Conservation (phyloP, 1,139 yeast genomes). For the Geotrichum carabidarum region DNA sequence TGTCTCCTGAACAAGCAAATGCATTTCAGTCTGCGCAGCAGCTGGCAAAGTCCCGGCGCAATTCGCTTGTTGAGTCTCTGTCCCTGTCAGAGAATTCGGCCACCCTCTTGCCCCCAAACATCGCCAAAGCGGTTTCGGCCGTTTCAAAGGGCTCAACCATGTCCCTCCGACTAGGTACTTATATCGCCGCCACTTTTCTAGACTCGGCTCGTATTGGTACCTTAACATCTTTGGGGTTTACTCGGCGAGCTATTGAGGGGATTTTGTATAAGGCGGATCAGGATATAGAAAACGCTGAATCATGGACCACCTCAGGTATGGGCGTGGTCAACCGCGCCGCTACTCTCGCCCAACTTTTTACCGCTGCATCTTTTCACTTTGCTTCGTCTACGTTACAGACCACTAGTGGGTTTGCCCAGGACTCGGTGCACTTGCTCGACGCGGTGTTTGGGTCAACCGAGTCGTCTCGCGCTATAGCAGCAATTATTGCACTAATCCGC, state of each 20-base stretch:
- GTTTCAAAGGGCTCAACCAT: conserved; percentile 32
- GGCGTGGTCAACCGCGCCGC: conserved; percentile 28
- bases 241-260: conserved; percentile 32
- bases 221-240: conserved; percentile 31
- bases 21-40: background rate
- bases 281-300: conserved; percentile 27
- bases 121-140: conserved; percentile 31
- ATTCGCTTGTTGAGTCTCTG: conserved; percentile 9
- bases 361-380: conserved; percentile 34
- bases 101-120: conserved; percentile 30
- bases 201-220: conserved; percentile 32
- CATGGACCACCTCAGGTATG: conserved; percentile 27
- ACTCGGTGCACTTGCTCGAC: conserved; percentile 33
- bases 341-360: conserved; percentile 32
- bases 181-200: conserved; percentile 29
- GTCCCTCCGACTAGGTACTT: conserved; percentile 31
- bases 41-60: background rate
- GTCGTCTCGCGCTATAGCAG: conserved; percentile 33
- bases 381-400: conserved; percentile 29
- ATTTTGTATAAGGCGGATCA: conserved; percentile 32
- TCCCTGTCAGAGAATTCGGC: conserved; percentile 19
- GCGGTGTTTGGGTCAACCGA: conserved; percentile 37
- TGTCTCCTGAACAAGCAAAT: background rate
- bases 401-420: conserved; percentile 31
- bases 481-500: conserved; percentile 31